Base-by-base conservation (phyloP, 495 filamentous ascomycete species). In the Talaromyces adpressus region DNA sequence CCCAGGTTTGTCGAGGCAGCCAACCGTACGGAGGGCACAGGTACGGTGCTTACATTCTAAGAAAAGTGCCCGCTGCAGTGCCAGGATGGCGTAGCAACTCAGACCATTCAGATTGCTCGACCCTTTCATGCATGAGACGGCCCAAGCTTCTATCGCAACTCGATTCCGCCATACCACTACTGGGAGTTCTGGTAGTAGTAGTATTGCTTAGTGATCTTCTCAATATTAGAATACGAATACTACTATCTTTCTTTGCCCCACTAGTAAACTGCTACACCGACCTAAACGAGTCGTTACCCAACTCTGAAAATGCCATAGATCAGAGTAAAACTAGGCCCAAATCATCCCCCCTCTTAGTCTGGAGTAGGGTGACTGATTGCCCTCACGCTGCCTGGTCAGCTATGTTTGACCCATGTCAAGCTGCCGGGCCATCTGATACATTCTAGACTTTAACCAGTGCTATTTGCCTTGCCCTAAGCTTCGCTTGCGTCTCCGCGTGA, bases 401-500 rank as follows among this genome's bases (percentile, higher is more conserved):
- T 32, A 25, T 22, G 30, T 22, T 49, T 49, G n/a, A 32, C 36
- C 36, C 57, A 39, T 47, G 59, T 49, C 59, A 20, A 52, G 59
- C 45, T 61, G 47, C 12, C 57, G 62, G 49, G 57, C 64, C 75
- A 78, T 77, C 73, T 79, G 75, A 78, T 79, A 76, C 75, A 76
- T 77, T 74, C 73, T 65, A 69, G 64, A 61, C 62, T 62, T 66
- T 18, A 23, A 36, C 52, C 23, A 30, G n/a, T 51, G 14, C 25
- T 23, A 18, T 25, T 57, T 57, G 53, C 54, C 52, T 34, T 56
- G n/a, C 58, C 29, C 34, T 29, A 61, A 57, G 61, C 18, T 23
- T 60, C 51, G 41, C 27, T 53, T 49, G 61, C 61, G 30, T 39
- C 53, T 45, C 58, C 58, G 58, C 53, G 41, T 67, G 66, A 65